phyloP scores from a whole-genome alignment of 306 rosid genomes.

The Quercus engelmannii region DNA sequence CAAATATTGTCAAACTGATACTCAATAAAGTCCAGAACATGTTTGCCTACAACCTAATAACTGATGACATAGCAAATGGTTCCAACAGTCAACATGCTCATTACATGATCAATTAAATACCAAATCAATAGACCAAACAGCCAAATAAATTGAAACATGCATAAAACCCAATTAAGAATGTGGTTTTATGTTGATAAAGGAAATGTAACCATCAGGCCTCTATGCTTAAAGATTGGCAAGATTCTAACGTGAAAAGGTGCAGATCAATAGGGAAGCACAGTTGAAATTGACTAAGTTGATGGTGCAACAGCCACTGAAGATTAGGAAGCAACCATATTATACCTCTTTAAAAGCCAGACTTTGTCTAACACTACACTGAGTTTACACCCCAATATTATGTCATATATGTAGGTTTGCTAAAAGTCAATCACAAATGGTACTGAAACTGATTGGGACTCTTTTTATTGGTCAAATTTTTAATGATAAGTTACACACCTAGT shows the following conservation, averaged over 20 bases:
- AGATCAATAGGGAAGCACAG: neutral
- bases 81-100: neutral
- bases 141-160: neutral
- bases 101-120: neutral
- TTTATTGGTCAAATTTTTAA: neutral
- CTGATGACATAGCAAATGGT: neutral
- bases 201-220: neutral
- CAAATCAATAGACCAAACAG: neutral
- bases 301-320: neutral
- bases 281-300: neutral
- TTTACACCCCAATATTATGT: neutral
- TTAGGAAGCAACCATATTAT: too few species aligned
- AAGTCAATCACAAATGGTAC: neutral
- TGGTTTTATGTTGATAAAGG: neutral
- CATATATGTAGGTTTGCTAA: neutral
- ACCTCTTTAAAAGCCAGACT: neutral
- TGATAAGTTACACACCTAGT: too few species aligned
- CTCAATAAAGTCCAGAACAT: neutral
- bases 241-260: neutral
- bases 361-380: neutral
- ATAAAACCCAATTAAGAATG: neutral
- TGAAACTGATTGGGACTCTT: neutral
- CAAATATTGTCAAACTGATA: neutral
- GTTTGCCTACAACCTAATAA: neutral
- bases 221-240: neutral